Base-by-base conservation (phyloP, 192 early-diverging fungal genomes). In the Coemansia aciculifera region DNA sequence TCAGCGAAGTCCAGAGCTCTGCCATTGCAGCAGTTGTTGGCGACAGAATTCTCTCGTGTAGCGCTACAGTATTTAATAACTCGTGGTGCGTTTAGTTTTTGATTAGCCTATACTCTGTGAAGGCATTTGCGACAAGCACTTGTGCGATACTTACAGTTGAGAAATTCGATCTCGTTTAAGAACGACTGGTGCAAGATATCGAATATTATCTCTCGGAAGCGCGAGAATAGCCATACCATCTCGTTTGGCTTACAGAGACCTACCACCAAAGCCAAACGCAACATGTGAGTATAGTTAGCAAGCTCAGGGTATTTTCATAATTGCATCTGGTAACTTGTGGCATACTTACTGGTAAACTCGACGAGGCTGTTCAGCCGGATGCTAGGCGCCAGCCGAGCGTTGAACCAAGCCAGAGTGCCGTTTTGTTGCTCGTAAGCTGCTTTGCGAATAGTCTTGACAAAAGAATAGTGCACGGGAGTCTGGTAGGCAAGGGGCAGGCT, bases 41-140 rank as follows among this genome's bases (percentile, higher is more conserved):
- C 49, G 79, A 82, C n/a, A 82, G 24, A 7, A 66, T 62, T 43
- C 79, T 44, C 36, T 82, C 75, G 2, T 68, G 72, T 0, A 82
- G 59, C 17, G 67, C 70, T 80, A 80, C 8, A 66, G 32, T 21
- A 9, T 46, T 32, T 11, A 19, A 62, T 36, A 7, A 5, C 31
- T 24, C 21, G 23, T 38, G 34, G 29, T 34, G 5, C 39, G 15
- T 19, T 31, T 34, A 12, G 12, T 5, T 7, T 32, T 46, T 5
- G 15, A 42, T 8, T 24, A 12, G 61, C 13, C 1, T 43, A 8
- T 42, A 5, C 23, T 17, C n/a, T 63, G 23, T n/a, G 15, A 29
- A 27, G 23, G 1, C 3, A 44, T 24, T 44, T 42, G 1, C 23
- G 1, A 19, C n/a, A 6, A 40, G 42, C 21, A 11, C 15, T 31